A percentile compares a stretch with the other conserved stretches of the same genome.
Conservation (phyloP, 2,329 filamentous ascomycete genomes). For the Xylariaceae sp. region DNA sequence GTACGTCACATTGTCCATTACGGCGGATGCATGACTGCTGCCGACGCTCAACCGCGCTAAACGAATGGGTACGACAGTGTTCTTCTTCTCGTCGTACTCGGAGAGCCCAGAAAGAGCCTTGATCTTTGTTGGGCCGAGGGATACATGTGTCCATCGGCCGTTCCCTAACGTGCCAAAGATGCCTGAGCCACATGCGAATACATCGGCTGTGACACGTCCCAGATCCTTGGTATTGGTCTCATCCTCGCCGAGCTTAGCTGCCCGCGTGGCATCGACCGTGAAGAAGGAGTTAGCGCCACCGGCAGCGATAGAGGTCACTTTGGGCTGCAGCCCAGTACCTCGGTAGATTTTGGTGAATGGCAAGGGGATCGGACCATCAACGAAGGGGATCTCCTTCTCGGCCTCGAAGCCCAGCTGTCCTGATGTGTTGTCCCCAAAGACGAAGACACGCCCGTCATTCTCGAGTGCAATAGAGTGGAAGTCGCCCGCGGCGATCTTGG, state of each 20-base stretch:
- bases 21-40: slow-evolving; percentile 72
- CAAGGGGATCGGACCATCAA: slow-evolving; percentile 68
- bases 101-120: slow-evolving; percentile 77
- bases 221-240: slow-evolving; percentile 38
- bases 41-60: slow-evolving; percentile 71
- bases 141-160: slow-evolving; percentile 85
- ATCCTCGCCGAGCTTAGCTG: slow-evolving; percentile 40
- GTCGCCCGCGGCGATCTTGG: slow-evolving; percentile 77
- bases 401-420: slow-evolving; percentile 88
- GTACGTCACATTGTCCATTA: slow-evolving; percentile 77
- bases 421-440: slow-evolving; percentile 85
- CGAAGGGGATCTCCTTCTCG: slow-evolving; percentile 54
- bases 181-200: slow-evolving; percentile 83
- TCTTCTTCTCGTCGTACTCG: slow-evolving; percentile 76
- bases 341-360: slow-evolving; percentile 70
- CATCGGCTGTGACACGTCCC: slow-evolving; percentile 64
- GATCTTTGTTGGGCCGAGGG: slow-evolving; percentile 72
- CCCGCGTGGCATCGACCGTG: slow-evolving; percentile 69
- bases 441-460: slow-evolving; percentile 71
- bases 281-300: slow-evolving; percentile 87
- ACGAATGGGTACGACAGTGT: slow-evolving; percentile 71
- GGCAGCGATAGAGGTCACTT: slow-evolving; percentile 74
- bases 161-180: slow-evolving; percentile 80
- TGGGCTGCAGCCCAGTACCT: slow-evolving; percentile 57
- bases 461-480: slow-evolving; percentile 80